Conservation (phyloP, 1,139 yeast species). For the Dujonia santamariae region DNA sequence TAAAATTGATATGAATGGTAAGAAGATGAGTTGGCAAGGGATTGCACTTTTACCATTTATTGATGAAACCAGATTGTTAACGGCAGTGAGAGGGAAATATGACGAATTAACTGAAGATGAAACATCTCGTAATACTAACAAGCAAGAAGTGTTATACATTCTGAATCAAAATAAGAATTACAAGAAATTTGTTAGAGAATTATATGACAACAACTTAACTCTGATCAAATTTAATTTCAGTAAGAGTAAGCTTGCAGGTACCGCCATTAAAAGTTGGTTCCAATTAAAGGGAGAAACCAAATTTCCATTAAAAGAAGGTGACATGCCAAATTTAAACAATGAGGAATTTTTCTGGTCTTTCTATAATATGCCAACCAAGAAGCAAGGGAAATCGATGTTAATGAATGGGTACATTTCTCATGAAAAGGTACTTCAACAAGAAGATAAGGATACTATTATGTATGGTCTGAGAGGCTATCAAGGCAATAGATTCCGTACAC, state of each 20-base stretch:
- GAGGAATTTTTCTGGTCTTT: conserved; percentile 52
- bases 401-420: conserved; percentile 75
- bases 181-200: conserved; percentile 28
- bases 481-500: conserved; percentile 28
- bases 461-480: conserved; percentile 32
- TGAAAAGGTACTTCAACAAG: conserved; percentile 56
- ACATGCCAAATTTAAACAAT: conserved; percentile 57
- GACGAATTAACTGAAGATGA: conserved; percentile 66
- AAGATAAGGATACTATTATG: conserved; percentile 64
- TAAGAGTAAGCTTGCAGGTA: conserved; percentile 67
- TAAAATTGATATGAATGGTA: conserved; percentile 92
- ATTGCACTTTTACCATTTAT: conserved; percentile 88
- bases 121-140: conserved; percentile 62
- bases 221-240: conserved; percentile 43
- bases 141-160: conserved; percentile 57
- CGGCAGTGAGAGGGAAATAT: conserved; percentile 66
- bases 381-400: conserved; percentile 73
- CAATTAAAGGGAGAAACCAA: conserved; percentile 42
- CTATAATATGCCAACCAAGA: conserved; percentile 55
- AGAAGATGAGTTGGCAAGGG: conserved; percentile 94
- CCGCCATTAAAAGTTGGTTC: conserved; percentile 45
- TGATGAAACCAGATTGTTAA: conserved; percentile 72
- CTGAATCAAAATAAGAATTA: conserved; percentile 55
- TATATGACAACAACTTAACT: conserved; percentile 25
- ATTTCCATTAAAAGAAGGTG: conserved; percentile 62